Conservation (phyloP, 2,329 filamentous ascomycete species). For the Aulographum hederae region DNA sequence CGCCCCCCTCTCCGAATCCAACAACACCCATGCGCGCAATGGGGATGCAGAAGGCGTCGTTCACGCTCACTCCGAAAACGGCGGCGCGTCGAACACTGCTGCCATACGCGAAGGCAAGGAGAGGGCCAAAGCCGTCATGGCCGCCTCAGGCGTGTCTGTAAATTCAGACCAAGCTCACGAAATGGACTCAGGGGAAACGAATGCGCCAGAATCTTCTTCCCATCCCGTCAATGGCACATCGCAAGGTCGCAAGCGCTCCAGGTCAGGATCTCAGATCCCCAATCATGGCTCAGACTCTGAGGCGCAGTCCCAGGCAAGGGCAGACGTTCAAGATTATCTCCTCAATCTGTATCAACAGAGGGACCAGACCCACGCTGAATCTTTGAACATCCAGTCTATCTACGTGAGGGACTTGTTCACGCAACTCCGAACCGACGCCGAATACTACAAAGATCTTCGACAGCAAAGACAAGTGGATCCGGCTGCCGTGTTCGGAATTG, state of each 20-base stretch:
- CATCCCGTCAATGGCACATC: constrained; percentile 22
- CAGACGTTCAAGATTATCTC: constrained; percentile 27
- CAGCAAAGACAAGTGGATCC: constrained; percentile 30
- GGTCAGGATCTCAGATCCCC: constrained; percentile 36
- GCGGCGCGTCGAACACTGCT: too few relatives aligned
- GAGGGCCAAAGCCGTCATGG: constrained; percentile 39
- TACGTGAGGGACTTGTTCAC: constrained; percentile 29
- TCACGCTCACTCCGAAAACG: too few relatives aligned
- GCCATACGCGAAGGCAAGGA: constrained; percentile 40
- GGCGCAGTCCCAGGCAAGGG: constrained; percentile 17
- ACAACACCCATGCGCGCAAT: too few relatives aligned
- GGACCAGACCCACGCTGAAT: constrained; percentile 39
- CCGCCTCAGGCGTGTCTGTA: constrained; percentile 25
- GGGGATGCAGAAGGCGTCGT: too few relatives aligned
- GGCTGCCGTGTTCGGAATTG: constrained; percentile 40
- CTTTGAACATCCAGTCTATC: constrained; percentile 29
- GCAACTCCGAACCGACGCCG: constrained; percentile 46
- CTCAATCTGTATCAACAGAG: constrained; percentile 47
- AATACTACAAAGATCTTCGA: constrained; percentile 53
- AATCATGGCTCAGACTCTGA: constrained; percentile 15
- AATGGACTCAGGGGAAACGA: too few relatives aligned
- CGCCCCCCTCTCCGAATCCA: too few relatives aligned
- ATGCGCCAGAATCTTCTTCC: constrained; percentile 9
- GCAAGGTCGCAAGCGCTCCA: constrained; percentile 38
- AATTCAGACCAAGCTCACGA: neutral